Evolutionary conservation across 306 rosid species (phyloP).

Genomic region (Cucumis sativus): DNA sequence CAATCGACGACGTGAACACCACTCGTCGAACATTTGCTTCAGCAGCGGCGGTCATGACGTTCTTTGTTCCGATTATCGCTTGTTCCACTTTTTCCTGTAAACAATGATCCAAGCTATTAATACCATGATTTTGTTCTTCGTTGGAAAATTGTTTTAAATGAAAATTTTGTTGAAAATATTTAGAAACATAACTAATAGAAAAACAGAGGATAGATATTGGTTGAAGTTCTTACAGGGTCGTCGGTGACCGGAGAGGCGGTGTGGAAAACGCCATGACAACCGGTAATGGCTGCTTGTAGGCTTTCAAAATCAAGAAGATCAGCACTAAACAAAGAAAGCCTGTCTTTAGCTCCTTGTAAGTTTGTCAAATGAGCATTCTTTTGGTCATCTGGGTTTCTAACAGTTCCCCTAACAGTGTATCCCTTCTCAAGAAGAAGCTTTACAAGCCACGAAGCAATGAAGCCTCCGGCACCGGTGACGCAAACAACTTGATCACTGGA

Average conservation of each 20-base stretch:
- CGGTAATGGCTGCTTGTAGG: conserved; percentile 38
- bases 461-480: conserved; percentile 92
- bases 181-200: too few species aligned
- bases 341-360: conserved; percentile 68
- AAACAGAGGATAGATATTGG: too few species aligned
- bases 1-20: conserved; percentile 87
- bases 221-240: conserved; percentile 37
- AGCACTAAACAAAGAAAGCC: conserved; percentile 43
- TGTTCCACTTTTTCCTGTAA: conserved; percentile 62
- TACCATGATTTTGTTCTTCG: too few species aligned
- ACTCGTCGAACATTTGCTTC: conserved; percentile 69
- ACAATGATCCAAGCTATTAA: too few species aligned
- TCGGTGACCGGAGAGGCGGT: conserved; percentile 86
- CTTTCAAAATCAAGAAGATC: conserved; percentile 65
- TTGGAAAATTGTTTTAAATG: too few species aligned
- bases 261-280: conserved; percentile 74
- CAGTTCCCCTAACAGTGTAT: conserved; percentile 69
- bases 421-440: conserved; percentile 61
- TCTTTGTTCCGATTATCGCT: conserved; percentile 59
- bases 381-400: conserved; percentile 75
- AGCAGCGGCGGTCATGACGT: conserved; percentile 49
- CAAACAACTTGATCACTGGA: conserved; percentile 41
- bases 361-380: conserved; percentile 72
- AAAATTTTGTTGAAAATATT: too few species aligned
- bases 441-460: conserved; percentile 89